Base-by-base conservation (phyloP, 139 green algal genomes). In the Chlamydomonas applanata region DNA sequence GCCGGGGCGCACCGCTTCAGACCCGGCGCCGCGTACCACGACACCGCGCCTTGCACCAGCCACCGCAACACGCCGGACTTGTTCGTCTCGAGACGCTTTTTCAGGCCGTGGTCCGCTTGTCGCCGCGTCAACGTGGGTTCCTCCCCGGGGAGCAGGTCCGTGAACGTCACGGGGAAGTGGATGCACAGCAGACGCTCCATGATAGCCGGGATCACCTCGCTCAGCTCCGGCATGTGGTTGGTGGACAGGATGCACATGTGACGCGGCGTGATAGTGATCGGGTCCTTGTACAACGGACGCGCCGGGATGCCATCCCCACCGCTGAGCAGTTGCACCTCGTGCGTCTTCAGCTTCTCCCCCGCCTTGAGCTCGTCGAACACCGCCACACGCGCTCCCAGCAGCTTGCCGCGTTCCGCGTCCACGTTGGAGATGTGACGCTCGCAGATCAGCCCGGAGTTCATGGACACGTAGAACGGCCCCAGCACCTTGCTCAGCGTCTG, bases 351-450 rank as follows among this genome's bases (percentile, higher is more conserved):
- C 11, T 52, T 61, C 7, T 77, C 60, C 11, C 59, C 71, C 11
- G n/a, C 52, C n/a, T 54, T 61, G 3, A 70, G 57, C 59, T 77
- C 71, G 29, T 77, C 71, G 71, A 77, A 77, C 25, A 77, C 36
- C 35, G 34, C 59, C 20, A 77, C 44, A 22, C 59, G 56, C 34
- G 20, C n/a, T n/a, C 71, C 71, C 14, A 71, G 45, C 33, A 77
- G 60, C 59, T 77, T 77, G 35, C 20, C 59, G 35, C 57, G 56
- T 34, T 77, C 71, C 17, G 71, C 71, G 59, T 77, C 71, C 4
- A 71, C 46, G 60, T 77, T 77, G 60, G 24, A 52, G 2, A 46
- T 5, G 16, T 53, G 53, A 3, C 36, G 35, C 4, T 67, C 54
- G n/a, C 57, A 63, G 19, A 77, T 70, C 22, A 77, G 4, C 4